Evolutionary conservation across 2,329 filamentous ascomycete species (phyloP), one percentile per base, ranked within the genome.

Genomic region (Cercospora berteroae): DNA sequence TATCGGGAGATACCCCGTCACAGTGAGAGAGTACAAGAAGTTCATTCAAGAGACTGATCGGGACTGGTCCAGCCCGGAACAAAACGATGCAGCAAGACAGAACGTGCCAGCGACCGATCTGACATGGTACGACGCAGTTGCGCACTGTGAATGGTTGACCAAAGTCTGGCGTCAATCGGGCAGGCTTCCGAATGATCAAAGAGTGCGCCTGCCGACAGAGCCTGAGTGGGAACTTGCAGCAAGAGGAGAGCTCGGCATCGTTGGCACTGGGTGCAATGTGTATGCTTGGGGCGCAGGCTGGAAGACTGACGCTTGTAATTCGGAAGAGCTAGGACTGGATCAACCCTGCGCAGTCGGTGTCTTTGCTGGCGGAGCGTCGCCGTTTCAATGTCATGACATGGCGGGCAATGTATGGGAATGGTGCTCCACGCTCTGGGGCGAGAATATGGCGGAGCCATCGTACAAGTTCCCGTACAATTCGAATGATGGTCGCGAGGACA

Each of bases 381-480:
- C 27, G 4, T 59, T 59, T 33, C 60, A 25, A 31, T 63, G 65
- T 39, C 52, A 67, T 20, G 65, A 59, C 23, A 63, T 67, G 65
- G 52, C 60, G 16, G 65, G 65, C 12, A 67, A 67, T 52, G 23
- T 63, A n/a, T 67, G 65, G 65, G 60, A 67, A 36, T 67, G 65
- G 65, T 64, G 60, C 20, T 44, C 33, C 20, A 66, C 64, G 20
- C 60, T 66, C 16, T 66, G 64, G 64, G 64, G 59, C 3, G 60
- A 66, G 18, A 29, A 63, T 6, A 66, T 66, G 64, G 16, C 48
- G 16, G 18, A 10, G 23, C 64, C 65, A 2, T 56, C 39, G 18
- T 66, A 48, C n/a, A 3, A 9, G 18, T 64, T 50, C n/a, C 25
- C 60, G 1, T 59, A 25, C 20, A 9, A 12, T 7, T 12, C 12